Evolutionary conservation across 1,139 yeast species (phyloP), one percentile per base, ranked within the genome.

Genomic region (Yamadazyma oceani): DNA sequence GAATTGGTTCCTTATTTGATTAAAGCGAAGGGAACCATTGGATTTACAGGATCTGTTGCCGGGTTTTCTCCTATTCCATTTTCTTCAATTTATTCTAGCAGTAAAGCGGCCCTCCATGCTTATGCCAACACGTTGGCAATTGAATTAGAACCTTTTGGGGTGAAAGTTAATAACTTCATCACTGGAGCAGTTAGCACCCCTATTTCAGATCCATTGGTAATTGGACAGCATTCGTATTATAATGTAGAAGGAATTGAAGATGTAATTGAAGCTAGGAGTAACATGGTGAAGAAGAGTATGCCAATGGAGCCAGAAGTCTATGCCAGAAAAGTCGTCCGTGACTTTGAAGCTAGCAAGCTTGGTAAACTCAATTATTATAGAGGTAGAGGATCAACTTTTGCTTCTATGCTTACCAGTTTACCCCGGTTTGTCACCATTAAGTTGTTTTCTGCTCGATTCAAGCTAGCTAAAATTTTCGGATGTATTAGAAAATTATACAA

Each of bases 71-170:
- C 84, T 2, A 76, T 82, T 60, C 89, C 89, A 6, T 82, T 78
- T 58, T 75, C 80, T 1, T 62, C 80, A 10, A 66, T 78, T 12
- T 84, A 84, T 53, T 68, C 78, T 15, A 69, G 87, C 1, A 59
- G 82, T 2, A 84, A 84, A 52, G 85, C 86, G 3, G 87, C 88
- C 2, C 69, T 83, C 34, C 83, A 78, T 49, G 76, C 73, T 43
- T 83, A 78, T 50, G 80, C 82, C 1, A 66, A 72, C 35, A 69
- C 69, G 2, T 60, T 82, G 37, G 73, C 81, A 32, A 49, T 79
- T 23, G 89, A 83, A 54, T 52, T 83, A 66, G 74, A 73, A 50
- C 85, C 87, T 1, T 80, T 82, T 48, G 83, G 75, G 14, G 88
- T 83, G 12, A 65, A 75, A 34, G 89, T 84, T 3, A 25, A 11